Conservation (phyloP, 192 early-diverging fungal species). For the Podila minutissima region DNA sequence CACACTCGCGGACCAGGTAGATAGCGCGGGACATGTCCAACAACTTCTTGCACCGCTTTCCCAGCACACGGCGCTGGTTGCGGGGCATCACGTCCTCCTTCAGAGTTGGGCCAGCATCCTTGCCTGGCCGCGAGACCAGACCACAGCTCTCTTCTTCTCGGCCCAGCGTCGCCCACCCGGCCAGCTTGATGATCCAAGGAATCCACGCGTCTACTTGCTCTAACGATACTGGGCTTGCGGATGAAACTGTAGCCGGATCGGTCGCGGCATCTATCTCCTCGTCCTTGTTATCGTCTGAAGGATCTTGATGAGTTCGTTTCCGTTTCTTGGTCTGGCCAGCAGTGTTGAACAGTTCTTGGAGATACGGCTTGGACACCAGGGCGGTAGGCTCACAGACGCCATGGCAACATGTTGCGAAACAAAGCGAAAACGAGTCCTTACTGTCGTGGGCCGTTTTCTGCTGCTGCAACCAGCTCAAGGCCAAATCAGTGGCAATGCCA, state of each 20-base stretch:
- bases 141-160: slow-evolving; percentile 32
- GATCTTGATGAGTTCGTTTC: slow-evolving; percentile 17
- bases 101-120: slow-evolving; percentile 14
- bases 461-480: slow-evolving; percentile 30
- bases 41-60: slow-evolving; percentile 45
- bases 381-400: slow-evolving; percentile 38
- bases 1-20: slow-evolving; percentile 41
- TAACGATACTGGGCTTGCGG: not conserved
- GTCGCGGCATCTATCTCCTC: not conserved
- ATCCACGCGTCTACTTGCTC: slow-evolving; percentile 33
- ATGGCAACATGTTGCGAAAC: slow-evolving; percentile 50
- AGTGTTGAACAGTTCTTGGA: slow-evolving; percentile 25
- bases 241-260: not conserved
- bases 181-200: slow-evolving; percentile 45
- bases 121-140: slow-evolving; percentile 39
- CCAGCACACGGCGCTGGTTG: slow-evolving; percentile 34
- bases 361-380: slow-evolving; percentile 26
- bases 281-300: not conserved
- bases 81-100: slow-evolving; percentile 17
- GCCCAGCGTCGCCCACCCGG: slow-evolving; percentile 47
- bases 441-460: not conserved
- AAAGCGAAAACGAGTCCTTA: slow-evolving; percentile 34
- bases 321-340: slow-evolving; percentile 17
- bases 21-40: slow-evolving; percentile 42
- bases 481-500: slow-evolving; percentile 40